phyloP scores from a whole-genome alignment of 768 basidiomycete genomes.

The Boletales sp. region DNA sequence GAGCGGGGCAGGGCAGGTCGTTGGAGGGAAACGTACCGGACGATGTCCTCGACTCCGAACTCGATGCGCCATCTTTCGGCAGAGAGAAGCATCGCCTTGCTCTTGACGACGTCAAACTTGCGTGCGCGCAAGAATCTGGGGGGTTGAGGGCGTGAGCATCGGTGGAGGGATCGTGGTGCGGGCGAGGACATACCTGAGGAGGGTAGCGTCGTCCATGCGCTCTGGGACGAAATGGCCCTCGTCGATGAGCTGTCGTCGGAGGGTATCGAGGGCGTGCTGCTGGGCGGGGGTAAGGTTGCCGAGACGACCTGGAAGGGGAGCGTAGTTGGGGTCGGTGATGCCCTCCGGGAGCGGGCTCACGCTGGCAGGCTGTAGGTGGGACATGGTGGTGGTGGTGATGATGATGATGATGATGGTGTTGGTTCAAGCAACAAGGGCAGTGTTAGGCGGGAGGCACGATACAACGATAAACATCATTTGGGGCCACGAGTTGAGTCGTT shows the following conservation, averaged over 20 bases:
- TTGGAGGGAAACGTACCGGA: conserved; percentile 51
- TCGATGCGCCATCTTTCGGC: conserved; percentile 90
- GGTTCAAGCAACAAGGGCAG: no score
- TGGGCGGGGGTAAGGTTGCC: conserved; percentile 73
- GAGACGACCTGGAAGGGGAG: conserved; percentile 65
- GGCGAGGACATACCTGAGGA: conserved; percentile 51
- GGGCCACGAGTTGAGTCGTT: conserved; percentile 33
- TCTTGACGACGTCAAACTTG: conserved; percentile 80
- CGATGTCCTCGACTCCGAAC: conserved; percentile 74
- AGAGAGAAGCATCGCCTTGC: conserved; percentile 79
- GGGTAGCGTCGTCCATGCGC: conserved; percentile 66
- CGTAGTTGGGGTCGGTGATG: conserved; percentile 62
- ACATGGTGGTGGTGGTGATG: conserved; percentile 30
- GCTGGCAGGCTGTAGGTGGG: conserved; percentile 37
- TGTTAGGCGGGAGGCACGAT: no score
- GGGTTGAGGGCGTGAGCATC: no score
- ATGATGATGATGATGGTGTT: no score
- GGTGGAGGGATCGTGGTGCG: not conserved
- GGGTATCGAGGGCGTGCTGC: conserved; percentile 61
- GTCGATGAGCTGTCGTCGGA: conserved; percentile 60
- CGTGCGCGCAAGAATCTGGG: conserved; percentile 86
- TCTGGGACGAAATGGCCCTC: conserved; percentile 58
- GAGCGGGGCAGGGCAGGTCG: no score
- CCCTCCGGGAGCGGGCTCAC: conserved; percentile 55
- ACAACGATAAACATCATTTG: no score